Conservation (phyloP, 768 basidiomycete species). For the Cystofilobasidium capitatum region DNA sequence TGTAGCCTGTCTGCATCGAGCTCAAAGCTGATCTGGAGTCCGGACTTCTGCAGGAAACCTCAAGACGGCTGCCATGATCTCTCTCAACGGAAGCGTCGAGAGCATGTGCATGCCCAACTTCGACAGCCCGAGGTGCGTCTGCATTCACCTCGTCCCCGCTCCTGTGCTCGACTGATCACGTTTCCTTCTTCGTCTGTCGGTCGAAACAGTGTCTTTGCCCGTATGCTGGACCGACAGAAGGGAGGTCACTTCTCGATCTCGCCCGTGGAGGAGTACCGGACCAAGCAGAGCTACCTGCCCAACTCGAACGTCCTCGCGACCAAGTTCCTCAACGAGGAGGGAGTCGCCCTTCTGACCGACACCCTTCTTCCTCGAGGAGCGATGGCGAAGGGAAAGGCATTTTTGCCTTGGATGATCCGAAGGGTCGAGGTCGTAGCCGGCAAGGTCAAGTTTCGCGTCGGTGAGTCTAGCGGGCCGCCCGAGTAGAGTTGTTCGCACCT, state of each 20-base stretch:
- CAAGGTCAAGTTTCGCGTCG: conserved; percentile 62
- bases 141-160: background rate
- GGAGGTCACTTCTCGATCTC: conserved; percentile 86
- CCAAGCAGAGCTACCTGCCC: conserved; percentile 37
- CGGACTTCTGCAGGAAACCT: conserved; percentile 31
- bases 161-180: too few species aligned
- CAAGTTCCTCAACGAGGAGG: conserved; percentile 82
- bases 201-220: conserved; percentile 3
- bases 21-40: too few species aligned
- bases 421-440: conserved; percentile 66
- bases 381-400: conserved; percentile 9
- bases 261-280: conserved; percentile 43
- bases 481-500: too few species aligned
- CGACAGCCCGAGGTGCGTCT: conserved; percentile 63
- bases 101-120: conserved; percentile 71
- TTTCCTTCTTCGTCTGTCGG: background rate
- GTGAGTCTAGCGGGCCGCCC: background rate
- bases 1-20: too few species aligned
- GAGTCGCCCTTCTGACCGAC: conserved; percentile 77
- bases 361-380: conserved; percentile 35
- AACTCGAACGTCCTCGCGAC: conserved; percentile 63
- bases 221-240: conserved; percentile 38
- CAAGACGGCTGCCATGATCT: conserved; percentile 38
- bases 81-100: conserved; percentile 49
- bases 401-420: conserved; percentile 38